These are phyloP conservation scores for Amborella trichopoda DNA, from an alignment of 164 flowering plant species.

Conservation along the genomic window DNA sequence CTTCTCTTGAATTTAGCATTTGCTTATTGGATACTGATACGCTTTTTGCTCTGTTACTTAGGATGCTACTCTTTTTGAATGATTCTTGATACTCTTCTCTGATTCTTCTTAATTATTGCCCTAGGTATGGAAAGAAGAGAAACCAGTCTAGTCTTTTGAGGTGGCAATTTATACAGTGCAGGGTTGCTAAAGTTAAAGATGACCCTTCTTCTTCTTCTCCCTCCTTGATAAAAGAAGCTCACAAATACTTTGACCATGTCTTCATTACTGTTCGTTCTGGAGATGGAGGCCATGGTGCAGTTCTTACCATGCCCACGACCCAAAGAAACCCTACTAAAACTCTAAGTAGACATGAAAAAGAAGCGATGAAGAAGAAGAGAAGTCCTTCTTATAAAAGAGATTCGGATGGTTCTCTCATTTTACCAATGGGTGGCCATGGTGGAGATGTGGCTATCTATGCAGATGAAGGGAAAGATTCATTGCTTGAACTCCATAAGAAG, in stretches of 20 bases:
- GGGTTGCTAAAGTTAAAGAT: conserved; percentile 33
- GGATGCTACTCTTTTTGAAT: too few relatives aligned
- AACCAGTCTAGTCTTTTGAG: conserved; percentile 3
- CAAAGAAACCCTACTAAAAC: conserved; percentile 30
- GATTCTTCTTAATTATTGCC: too few relatives aligned
- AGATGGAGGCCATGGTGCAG: conserved; percentile 93
- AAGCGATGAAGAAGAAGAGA: conserved; percentile 19
- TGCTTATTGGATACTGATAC: too few relatives aligned
- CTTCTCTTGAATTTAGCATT: too few relatives aligned
- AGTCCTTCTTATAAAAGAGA: conserved; percentile 52
- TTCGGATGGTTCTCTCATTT: conserved; percentile 78
- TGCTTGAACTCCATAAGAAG: conserved; percentile 67
- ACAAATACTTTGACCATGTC: conserved; percentile 87
- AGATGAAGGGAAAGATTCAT: conserved; percentile 61
- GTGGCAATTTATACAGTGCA: conserved; percentile 21
- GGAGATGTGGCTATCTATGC: conserved; percentile 86
- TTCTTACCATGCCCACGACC: conserved; percentile 57
- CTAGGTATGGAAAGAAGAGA: too few relatives aligned
- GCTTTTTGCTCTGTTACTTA: too few relatives aligned
- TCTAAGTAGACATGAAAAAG: conserved; percentile 30
- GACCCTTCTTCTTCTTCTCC: conserved; percentile 24
- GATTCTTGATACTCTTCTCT: too few relatives aligned
- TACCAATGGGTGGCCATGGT: conserved; percentile 92
- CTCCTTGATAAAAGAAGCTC: conserved; percentile 51
- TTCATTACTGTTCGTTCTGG: conserved; percentile 84